Percentiles rank a stretch among this genome's conserved stretches.
phyloP scores from a whole-genome alignment of 148 eudicot genomes.

The Limonium bicolor region DNA sequence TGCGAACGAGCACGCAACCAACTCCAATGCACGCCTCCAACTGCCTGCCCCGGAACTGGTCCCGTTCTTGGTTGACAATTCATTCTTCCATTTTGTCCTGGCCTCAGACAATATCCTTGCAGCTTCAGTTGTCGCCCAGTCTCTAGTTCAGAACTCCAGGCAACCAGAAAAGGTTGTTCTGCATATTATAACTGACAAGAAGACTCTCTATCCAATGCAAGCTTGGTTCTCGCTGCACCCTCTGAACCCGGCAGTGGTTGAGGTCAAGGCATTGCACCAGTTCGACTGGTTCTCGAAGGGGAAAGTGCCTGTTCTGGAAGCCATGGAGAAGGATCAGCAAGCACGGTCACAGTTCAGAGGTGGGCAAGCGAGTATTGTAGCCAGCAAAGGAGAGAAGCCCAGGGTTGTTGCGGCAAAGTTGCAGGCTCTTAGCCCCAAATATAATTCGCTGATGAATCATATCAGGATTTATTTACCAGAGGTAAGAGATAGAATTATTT shows the following conservation, averaged over 20 bases:
- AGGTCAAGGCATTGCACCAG: constrained; percentile 84
- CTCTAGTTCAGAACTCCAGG: constrained; percentile 54
- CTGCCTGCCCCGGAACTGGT: constrained; percentile 66
- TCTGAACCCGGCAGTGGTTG: constrained; percentile 51
- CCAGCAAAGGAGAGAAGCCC: constrained; percentile 61
- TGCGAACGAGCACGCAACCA: constrained; percentile 74
- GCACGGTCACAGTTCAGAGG: constrained; percentile 77
- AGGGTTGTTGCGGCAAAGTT: constrained; percentile 76
- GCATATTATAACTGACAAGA: constrained; percentile 78
- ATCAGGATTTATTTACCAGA: constrained; percentile 68
- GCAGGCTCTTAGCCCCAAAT: constrained; percentile 78
- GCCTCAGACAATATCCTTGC: constrained; percentile 86
- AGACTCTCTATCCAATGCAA: constrained; percentile 86
- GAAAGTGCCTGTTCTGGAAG: constrained; percentile 84
- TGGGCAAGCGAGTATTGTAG: constrained; percentile 78
- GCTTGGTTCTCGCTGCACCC: constrained; percentile 92
- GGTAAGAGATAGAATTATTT: constrained; percentile 43
- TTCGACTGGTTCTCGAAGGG: constrained; percentile 94
- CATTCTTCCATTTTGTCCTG: constrained; percentile 59
- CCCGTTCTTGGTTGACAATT: constrained; percentile 74
- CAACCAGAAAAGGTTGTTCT: constrained; percentile 60
- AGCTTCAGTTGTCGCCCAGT: constrained; percentile 69
- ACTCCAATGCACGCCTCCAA: constrained; percentile 75
- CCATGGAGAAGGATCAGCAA: constrained; percentile 86
- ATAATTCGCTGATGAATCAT: constrained; percentile 82